Percentiles rank a stretch among this genome's conserved stretches.
Conservation (phyloP, 306 rosid species). For the Sphenostylis stenocarpa region DNA sequence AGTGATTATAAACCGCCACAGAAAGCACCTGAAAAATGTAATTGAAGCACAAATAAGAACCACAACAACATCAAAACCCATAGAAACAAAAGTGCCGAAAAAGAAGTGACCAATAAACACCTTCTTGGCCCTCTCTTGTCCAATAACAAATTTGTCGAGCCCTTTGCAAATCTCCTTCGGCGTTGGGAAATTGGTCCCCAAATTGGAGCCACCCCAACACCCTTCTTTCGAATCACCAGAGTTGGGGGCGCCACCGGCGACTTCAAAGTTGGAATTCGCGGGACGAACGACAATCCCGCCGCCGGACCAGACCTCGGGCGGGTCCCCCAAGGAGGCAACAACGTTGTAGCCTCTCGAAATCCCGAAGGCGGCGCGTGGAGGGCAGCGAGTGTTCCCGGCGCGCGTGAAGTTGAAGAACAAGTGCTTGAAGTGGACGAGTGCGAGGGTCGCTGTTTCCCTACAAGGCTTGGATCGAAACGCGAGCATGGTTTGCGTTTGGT, state of each 20-base stretch:
- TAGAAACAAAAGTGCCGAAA: neutral
- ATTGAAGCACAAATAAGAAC: neutral
- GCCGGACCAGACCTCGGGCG: constrained; percentile 94
- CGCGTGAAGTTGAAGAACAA: constrained; percentile 53
- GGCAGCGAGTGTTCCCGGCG: constrained; percentile 47
- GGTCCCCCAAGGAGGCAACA: constrained; percentile 66
- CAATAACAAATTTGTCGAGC: constrained; percentile 94
- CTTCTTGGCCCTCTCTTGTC: constrained; percentile 95
- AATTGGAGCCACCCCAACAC: constrained; percentile 85
- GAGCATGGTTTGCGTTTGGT: neutral
- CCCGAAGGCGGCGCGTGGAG: constrained; percentile 28
- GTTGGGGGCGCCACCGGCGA: constrained; percentile 29
- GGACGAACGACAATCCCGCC: constrained; percentile 75
- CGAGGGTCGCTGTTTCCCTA: constrained; percentile 53
- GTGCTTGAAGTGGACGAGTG: constrained; percentile 57
- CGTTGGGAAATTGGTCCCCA: constrained; percentile 81
- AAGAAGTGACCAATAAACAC: constrained; percentile 32
- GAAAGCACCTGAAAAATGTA: constrained; percentile 74
- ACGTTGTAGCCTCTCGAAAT: constrained; percentile 1
- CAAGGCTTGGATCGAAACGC: constrained; percentile 69
- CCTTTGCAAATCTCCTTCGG: constrained; percentile 92
- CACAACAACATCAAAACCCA: neutral
- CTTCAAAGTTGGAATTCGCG: constrained; percentile 50
- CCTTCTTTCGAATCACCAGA: constrained; percentile 75
- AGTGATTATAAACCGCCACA: constrained; percentile 97